A percentile compares a stretch with the other conserved stretches of the same genome.
Evolutionary conservation across 2,329 filamentous ascomycete species (phyloP).

Genomic region (Penicillium aurantiogriseum): DNA sequence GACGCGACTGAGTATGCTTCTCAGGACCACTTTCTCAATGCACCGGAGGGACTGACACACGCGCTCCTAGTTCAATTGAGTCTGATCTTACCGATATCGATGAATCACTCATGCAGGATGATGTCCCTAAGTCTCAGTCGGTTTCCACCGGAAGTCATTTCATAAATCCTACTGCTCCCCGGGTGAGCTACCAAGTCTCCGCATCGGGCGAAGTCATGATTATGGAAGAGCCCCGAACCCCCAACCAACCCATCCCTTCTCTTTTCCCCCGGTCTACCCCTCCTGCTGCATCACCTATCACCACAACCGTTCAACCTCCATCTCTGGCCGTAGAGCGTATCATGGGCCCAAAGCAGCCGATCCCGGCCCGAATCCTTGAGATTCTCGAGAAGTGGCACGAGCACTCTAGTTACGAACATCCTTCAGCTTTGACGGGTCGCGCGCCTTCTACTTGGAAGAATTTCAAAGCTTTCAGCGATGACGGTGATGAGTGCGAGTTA

Average conservation of each 20-base stretch:
- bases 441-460: neutral
- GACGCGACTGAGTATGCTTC: neutral
- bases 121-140: neutral
- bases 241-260: too few relatives aligned
- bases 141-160: neutral
- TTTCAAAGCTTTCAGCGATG: neutral
- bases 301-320: neutral
- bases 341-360: neutral
- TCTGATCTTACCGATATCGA: neutral
- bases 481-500: neutral
- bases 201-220: neutral
- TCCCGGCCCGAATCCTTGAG: neutral
- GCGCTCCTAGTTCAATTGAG: neutral
- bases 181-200: neutral
- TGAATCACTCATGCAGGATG: neutral
- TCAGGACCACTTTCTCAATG: neutral
- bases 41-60: neutral
- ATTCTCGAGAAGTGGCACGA: constrained; percentile 2
- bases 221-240: neutral
- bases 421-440: neutral
- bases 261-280: neutral
- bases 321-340: neutral
- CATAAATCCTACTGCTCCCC: neutral
- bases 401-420: neutral
- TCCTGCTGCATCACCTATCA: neutral